phyloP scores from a whole-genome alignment of 306 rosid species.

The Pyrus pyrifolia region DNA sequence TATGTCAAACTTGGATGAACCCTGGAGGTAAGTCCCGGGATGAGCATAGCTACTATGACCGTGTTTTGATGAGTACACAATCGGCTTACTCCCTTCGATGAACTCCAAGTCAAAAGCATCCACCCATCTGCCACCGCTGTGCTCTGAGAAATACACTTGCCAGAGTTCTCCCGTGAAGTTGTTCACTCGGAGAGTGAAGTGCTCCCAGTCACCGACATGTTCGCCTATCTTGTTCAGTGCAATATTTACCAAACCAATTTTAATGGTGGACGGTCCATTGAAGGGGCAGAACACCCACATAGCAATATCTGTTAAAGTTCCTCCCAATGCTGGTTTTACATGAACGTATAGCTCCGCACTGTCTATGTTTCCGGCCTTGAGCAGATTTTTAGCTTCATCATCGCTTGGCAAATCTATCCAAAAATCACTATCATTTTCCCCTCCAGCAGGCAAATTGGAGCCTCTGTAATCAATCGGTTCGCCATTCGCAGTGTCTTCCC shows the following conservation, averaged over 20 bases:
- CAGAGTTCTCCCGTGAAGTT: conserved; percentile 83
- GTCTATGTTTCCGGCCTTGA: conserved; percentile 53
- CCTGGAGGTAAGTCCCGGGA: conserved; percentile 77
- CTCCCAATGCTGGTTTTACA: conserved; percentile 70
- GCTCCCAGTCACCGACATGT: conserved; percentile 98
- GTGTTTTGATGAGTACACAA: conserved; percentile 76
- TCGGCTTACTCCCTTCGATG: conserved; percentile 57
- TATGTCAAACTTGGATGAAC: conserved; percentile 64
- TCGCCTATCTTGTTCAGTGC: conserved; percentile 70
- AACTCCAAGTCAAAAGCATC: conserved; percentile 64
- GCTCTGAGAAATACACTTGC: conserved; percentile 78
- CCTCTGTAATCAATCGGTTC: conserved; percentile 45
- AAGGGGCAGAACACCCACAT: conserved; percentile 85
- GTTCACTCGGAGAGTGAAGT: conserved; percentile 85
- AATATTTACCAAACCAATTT: conserved; percentile 51
- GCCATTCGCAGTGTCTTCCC: conserved; percentile 32
- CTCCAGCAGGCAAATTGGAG: conserved; percentile 60
- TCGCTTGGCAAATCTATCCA: conserved; percentile 72
- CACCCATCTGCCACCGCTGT: conserved; percentile 87
- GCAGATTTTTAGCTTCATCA: conserved; percentile 27
- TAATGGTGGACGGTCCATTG: conserved; percentile 55
- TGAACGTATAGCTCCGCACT: conserved; percentile 73
- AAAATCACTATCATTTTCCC: conserved; percentile 45
- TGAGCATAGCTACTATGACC: conserved; percentile 93
- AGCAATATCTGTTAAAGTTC: conserved; percentile 66